These are phyloP conservation scores for Ceratobasidium theobromae DNA, from an alignment of 1,284 basidiomycete genomes.

Conservation along the genomic window DNA sequence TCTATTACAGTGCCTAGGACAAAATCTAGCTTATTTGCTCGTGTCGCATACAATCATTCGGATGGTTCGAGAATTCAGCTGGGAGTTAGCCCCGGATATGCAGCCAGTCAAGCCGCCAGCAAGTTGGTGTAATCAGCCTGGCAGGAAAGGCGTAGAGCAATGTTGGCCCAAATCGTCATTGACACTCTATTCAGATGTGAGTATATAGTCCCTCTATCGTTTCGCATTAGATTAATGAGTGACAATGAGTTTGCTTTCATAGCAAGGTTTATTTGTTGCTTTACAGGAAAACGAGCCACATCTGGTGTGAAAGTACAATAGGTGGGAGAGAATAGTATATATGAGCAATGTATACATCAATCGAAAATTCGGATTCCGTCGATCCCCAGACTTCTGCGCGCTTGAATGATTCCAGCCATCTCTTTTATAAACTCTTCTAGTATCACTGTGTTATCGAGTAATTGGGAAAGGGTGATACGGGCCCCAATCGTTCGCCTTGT, in stretches of 20 bases:
- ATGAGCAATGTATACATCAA: not conserved
- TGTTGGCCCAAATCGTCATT: slow-evolving; percentile 22
- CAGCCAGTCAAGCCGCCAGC: slow-evolving; percentile 9
- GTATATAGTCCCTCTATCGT: not conserved
- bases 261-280: slow-evolving; percentile 11
- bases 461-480: slow-evolving; percentile 70
- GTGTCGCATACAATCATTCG: slow-evolving; percentile 19
- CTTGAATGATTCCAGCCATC: slow-evolving; percentile 82
- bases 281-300: not conserved
- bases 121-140: not conserved
- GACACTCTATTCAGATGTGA: slow-evolving; percentile 26
- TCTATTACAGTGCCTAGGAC: slow-evolving; percentile 8
- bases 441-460: slow-evolving; percentile 94
- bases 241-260: not conserved
- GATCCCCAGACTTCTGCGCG: slow-evolving; percentile 81
- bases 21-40: slow-evolving; percentile 18
- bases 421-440: slow-evolving; percentile 97
- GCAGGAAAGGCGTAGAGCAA: slow-evolving; percentile 15
- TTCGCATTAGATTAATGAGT: not conserved
- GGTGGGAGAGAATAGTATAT: not conserved
- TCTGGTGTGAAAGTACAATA: not conserved
- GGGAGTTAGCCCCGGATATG: not conserved
- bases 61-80: slow-evolving; percentile 1
- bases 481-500: slow-evolving; percentile 42
- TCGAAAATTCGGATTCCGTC: slow-evolving; percentile 69